Base-by-base conservation (phyloP, 176 grass and related monocot genomes). In the Aegilops longissima region DNA sequence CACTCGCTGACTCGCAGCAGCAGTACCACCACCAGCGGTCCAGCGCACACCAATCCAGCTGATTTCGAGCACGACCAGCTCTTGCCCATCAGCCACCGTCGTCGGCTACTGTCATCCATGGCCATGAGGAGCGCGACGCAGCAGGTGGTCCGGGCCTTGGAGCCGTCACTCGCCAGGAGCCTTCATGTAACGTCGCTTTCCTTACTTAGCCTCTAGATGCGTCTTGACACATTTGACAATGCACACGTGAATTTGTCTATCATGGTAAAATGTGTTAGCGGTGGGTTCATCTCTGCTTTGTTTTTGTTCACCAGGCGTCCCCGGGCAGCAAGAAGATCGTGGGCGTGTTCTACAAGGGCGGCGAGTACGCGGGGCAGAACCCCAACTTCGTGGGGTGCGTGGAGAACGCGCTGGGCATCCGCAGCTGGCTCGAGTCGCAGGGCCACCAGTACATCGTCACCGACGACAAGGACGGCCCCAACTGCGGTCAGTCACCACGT, bases 401-500 rank as follows among this genome's bases (percentile, higher is more conserved):
- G 12, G 94, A 97, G 73, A 52, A 73, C 54, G 79, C 81, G 39
- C 84, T 76, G 54, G 94, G 90, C 71, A 97, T 97, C 81, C 90
- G 88, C 52, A 25, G 70, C 65, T 92, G 94, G 92, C 92, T 97
- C 5, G 80, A 97, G 87, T 94, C 94, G 11, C 79, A 92, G 82
- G 94, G 94, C 45, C 94, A 97, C 77, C 90, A 87, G 76, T 97
- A 97, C 76, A 83, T 97, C 66, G 87, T 97, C 84, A 97, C 92
- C 80, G 83, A 97, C 76, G 94, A 97, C 83, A 97, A 97, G 84
- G 94, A 97, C 81, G 94, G 94, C 9, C 92, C 90, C 4, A 90
- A 85, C 80, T 94, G 89, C 52, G 92, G 94, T 97, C 52, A 86
- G 94, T 12, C 76, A 8, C 18, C 52, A 33, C 16, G 0, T 54